Evolutionary conservation across 2,329 filamentous ascomycete genomes (phyloP), one percentile per base, ranked within the genome.

Genomic region (Pestalotiopsis sp.): DNA sequence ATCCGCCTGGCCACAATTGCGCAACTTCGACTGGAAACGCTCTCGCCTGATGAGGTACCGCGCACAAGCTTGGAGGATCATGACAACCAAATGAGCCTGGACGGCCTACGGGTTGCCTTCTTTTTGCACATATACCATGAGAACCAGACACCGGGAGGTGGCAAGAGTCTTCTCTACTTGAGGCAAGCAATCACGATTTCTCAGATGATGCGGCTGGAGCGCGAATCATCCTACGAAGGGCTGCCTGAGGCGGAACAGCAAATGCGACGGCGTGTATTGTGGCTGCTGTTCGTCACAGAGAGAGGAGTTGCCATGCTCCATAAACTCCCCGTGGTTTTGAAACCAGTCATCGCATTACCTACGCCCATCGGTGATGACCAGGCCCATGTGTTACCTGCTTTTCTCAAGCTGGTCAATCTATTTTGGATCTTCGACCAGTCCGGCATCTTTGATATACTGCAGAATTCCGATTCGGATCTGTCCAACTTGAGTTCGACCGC

Each of bases 91-190:
- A 74, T 78, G 49, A 80, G 78, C 17, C 75, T 87, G 23, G 80
- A 84, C 63, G 78, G 76, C 41, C 71, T 87, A 3, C 79, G 84
- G 4, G 83, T 82, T 2, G 83, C 84, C 0, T 87, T 87, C 71
- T 87, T 86, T 62, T 75, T 87, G 20, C 85, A 87, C 71, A 82
- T 86, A 12, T 86, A 85, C 66, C 81, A 86, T 70, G 85, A 87
- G 72, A 86, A 87, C 66, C 79, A 82, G 68, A 71, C 78, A 11
- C 78, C 83, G 0, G 85, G 85, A 3, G 83, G 84, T 0, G 79
- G 78, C 2, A 82, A 82, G 65, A 86, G 84, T 2, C 75, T 86
- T 6, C 72, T 87, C 9, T 84, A 84, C 70, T 72, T 87, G 6
- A 79, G 85, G 5, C 85, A 87, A 69, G 83, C 84, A 5, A 84